phyloP scores from a whole-genome alignment of 129 eudicot genomes.

The Dittrichia graveolens region DNA sequence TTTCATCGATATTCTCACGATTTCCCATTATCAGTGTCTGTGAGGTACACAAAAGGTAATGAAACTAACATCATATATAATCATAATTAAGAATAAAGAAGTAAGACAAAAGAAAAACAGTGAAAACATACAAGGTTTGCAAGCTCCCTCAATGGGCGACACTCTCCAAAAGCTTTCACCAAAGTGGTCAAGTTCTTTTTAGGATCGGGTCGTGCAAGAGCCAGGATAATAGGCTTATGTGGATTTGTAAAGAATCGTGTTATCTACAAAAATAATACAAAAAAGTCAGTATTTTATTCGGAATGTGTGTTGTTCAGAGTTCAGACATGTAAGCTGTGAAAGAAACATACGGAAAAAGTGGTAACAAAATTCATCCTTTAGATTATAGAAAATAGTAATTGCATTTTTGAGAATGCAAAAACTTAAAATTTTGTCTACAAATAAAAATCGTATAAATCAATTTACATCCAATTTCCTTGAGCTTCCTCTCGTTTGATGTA shows the following conservation, averaged over 20 bases:
- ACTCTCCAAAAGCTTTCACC: slow-evolving; percentile 91
- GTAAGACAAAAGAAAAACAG: not conserved
- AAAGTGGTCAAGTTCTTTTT: slow-evolving; percentile 79
- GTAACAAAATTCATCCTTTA: no score
- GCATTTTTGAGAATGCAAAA: no score
- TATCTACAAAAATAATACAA: slow-evolving; percentile 47
- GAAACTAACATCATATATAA: not conserved
- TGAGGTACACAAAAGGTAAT: slow-evolving; percentile 11
- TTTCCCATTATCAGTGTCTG: slow-evolving; percentile 91
- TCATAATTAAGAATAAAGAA: slow-evolving; percentile 6
- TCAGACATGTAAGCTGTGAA: no score
- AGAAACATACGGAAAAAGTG: no score
- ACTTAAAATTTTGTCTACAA: no score
- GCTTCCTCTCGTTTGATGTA: no score
- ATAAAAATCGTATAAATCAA: no score
- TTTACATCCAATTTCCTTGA: no score
- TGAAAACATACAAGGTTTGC: slow-evolving; percentile 75
- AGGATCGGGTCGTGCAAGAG: slow-evolving; percentile 89
- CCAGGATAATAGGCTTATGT: slow-evolving; percentile 84
- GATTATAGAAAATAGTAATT: no score
- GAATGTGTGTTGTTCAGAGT: not conserved
- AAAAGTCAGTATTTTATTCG: not conserved
- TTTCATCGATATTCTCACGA: slow-evolving; percentile 75
- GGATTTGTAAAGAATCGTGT: slow-evolving; percentile 81
- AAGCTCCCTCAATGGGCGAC: slow-evolving; percentile 73